Conservation (phyloP, 306 rosid species). For the Quercus wislizeni region DNA sequence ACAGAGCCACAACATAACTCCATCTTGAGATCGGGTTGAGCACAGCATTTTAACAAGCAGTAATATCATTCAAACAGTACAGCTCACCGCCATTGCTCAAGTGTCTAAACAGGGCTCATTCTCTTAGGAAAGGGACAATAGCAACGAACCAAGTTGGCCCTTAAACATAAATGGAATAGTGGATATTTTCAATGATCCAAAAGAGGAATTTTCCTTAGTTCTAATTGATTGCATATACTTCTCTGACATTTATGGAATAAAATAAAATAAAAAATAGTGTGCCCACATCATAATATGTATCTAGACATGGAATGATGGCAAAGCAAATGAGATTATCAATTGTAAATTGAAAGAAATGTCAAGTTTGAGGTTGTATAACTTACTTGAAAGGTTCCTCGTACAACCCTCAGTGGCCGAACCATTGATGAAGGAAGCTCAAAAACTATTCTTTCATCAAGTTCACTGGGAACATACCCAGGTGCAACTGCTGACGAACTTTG, state of each 20-base stretch:
- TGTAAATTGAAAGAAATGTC: constrained; percentile 14
- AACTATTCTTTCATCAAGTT: constrained; percentile 85
- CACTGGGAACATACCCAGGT: constrained; percentile 86
- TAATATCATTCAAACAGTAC: neutral
- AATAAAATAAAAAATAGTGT: neutral
- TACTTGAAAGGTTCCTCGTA: constrained; percentile 93
- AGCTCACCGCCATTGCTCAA: neutral
- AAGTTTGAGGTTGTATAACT: constrained; percentile 30
- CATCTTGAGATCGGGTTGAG: neutral
- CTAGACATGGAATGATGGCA: neutral
- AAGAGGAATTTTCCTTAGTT: neutral
- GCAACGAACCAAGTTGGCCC: neutral
- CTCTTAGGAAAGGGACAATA: neutral
- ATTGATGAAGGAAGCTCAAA: constrained; percentile 85
- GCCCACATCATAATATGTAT: neutral
- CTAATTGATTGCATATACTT: neutral
- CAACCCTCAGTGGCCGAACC: constrained; percentile 86
- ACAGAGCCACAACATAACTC: neutral
- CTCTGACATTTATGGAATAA: neutral
- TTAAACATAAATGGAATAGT: neutral
- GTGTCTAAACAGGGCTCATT: neutral
- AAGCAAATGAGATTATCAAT: neutral
- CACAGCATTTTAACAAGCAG: no score
- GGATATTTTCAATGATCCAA: neutral
- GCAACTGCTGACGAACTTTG: constrained; percentile 65